Evolutionary conservation across 2,329 filamentous ascomycete genomes (phyloP).

Genomic region (Rutstroemia sp.): DNA sequence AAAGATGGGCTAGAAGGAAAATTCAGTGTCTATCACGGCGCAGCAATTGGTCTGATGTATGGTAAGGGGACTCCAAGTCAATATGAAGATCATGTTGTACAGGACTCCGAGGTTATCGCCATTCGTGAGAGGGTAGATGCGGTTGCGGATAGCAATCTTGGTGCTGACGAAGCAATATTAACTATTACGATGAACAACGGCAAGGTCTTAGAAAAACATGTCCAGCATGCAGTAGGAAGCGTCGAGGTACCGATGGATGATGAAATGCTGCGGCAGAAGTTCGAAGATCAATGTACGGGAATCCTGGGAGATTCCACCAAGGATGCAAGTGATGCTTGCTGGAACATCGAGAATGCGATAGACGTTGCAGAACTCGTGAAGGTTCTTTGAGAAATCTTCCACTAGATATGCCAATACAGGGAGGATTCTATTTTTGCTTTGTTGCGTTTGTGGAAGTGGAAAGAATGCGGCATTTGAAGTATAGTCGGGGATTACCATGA

Average conservation of each 20-base stretch:
- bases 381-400: not conserved
- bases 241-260: conserved; percentile 41
- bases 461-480: too few species aligned
- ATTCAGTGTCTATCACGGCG: conserved; percentile 48
- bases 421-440: too few species aligned
- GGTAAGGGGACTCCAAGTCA: conserved; percentile 44
- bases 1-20: conserved; percentile 44
- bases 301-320: conserved; percentile 35
- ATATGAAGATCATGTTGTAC: conserved; percentile 42
- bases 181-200: conserved; percentile 33
- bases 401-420: too few species aligned
- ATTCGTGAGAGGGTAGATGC: conserved; percentile 40
- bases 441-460: too few species aligned
- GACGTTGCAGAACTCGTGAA: conserved; percentile 19
- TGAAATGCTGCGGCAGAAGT: conserved; percentile 40
- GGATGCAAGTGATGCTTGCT: conserved; percentile 30
- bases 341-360: conserved; percentile 27
- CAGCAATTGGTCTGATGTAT: conserved; percentile 41
- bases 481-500: too few species aligned
- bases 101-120: conserved; percentile 32
- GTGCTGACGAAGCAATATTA: conserved; percentile 36
- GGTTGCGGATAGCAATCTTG: conserved; percentile 33
- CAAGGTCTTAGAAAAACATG: conserved; percentile 35
- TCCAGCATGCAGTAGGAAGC: conserved; percentile 44
- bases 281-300: conserved; percentile 38